Base-by-base conservation (phyloP, 1,139 yeast genomes). In the Geotrichum cucujoidarum region DNA sequence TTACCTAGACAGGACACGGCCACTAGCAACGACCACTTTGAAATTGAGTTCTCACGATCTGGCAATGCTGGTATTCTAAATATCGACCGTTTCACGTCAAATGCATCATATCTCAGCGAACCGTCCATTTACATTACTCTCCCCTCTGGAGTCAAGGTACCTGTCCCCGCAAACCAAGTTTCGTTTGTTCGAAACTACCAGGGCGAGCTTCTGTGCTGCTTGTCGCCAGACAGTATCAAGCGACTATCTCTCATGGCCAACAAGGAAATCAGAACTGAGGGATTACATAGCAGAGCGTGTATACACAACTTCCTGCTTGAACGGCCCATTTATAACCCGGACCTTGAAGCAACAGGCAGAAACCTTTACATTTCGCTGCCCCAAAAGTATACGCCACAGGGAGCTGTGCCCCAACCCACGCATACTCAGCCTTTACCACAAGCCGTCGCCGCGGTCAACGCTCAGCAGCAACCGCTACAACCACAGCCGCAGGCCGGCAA, bases 121-220 rank as follows among this genome's bases (percentile, higher is more conserved):
- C 30, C 38, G 8, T 37, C 41, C 1, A 39, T 49, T 13, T 39
- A 45, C 25, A 21, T 41, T 8, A 17, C 30, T 1, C 41, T 40
- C 13, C 48, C 48, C 2, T 30, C 38, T 14, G n/a, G 33, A 14
- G 40, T 40, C 8, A 41, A 41, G 8, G 30, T 47, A 11, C 45
- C 49, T 8, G 38, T 47, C n/a, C 35, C 42, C 1, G 29, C 34
- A 3, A 32, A 46, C 2, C 48, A 50, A 16, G 40, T 50, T 18
- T 44, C 42, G 5, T 36, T 50, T 37, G 42, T 44, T 3, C 21
- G 45, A 18, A 50, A 50, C 34, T 39, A 35, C n/a, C 17, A 38
- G 10, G 50, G 48, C 2, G 43, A 47, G 31, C 44, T 46, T 35
- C 24, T 46, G n/a, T 46, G 48, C 18, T 40, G 47, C 22, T n/a